Evolutionary conservation across 2,329 filamentous ascomycete genomes (phyloP).

Genomic region (Myotisia sp.): DNA sequence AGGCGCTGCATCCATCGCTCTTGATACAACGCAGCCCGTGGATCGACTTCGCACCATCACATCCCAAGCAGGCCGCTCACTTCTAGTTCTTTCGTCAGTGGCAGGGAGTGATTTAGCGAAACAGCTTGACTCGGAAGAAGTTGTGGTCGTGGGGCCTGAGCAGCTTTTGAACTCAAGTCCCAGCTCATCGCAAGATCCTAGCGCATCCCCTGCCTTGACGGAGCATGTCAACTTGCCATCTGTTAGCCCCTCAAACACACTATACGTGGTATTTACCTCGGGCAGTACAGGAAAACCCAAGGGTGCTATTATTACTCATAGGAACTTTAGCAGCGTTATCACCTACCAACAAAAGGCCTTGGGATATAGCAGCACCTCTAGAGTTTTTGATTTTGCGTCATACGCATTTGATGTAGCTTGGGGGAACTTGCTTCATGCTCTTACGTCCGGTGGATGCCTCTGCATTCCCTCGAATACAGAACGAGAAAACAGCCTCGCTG

Average conservation of each 20-base stretch:
- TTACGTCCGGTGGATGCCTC: slow-evolving; percentile 1
- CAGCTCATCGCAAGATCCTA: background rate
- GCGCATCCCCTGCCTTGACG: background rate
- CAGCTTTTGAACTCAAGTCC: background rate
- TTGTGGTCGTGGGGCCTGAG: background rate
- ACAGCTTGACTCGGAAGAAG: background rate
- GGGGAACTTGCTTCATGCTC: background rate
- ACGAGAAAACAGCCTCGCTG: slow-evolving; percentile 2
- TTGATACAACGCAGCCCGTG: slow-evolving; percentile 18
- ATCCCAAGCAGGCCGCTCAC: slow-evolving; percentile 8
- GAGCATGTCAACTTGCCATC: background rate
- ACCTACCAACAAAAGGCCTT: background rate
- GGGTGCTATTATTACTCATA: slow-evolving; percentile 30
- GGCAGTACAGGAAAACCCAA: slow-evolving; percentile 39
- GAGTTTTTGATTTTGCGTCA: slow-evolving; percentile 59
- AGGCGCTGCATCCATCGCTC: slow-evolving; percentile 17
- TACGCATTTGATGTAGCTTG: slow-evolving; percentile 61
- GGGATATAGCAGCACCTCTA: background rate
- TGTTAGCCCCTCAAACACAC: slow-evolving; percentile 36
- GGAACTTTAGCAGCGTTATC: background rate
- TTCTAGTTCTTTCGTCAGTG: slow-evolving; percentile 9
- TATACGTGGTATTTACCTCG: slow-evolving; percentile 35
- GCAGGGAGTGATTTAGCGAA: background rate
- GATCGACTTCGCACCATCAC: slow-evolving; percentile 21
- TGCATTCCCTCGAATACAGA: slow-evolving; percentile 4